These are phyloP conservation scores for Phytophthora brassicae DNA, from an alignment of 352 stramenopile genomes.

Conservation along the genomic window DNA sequence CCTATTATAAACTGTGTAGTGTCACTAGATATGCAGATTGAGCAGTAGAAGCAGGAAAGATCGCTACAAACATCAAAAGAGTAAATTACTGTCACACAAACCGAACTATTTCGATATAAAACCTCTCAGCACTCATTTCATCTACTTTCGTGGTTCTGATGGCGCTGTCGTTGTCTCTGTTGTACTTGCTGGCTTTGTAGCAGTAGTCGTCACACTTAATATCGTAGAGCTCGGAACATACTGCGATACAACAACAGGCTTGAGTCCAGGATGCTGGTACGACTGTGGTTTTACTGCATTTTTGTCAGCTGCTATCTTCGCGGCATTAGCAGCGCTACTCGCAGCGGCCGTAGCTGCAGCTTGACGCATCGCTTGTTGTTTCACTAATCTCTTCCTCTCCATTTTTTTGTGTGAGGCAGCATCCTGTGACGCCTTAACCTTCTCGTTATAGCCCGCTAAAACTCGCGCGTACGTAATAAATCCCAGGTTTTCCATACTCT, in stretches of 20 bases:
- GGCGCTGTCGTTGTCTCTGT: constrained; percentile 1
- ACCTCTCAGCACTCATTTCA: constrained; percentile 22
- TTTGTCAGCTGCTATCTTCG: constrained; percentile 8
- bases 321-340: constrained; percentile 13
- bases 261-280: not conserved
- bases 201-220: not conserved
- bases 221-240: constrained; percentile 1
- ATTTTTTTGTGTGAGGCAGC: constrained; percentile 56
- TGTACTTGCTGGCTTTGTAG: not conserved
- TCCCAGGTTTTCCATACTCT: constrained; percentile 69
- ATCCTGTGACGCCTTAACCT: constrained; percentile 69
- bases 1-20: no score
- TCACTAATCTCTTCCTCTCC: constrained; percentile 54
- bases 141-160: no score
- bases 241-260: not conserved
- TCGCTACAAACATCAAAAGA: constrained; percentile 14
- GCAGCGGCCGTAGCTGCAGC: constrained; percentile 23
- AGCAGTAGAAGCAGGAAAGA: no score
- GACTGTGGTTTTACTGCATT: not conserved
- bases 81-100: constrained; percentile 15
- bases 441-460: constrained; percentile 62
- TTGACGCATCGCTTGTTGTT: constrained; percentile 36
- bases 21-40: no score
- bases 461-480: constrained; percentile 70
- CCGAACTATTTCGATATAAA: no score